Conservation (phyloP, 352 stramenopile genomes). For the Phytophthora constricta region DNA sequence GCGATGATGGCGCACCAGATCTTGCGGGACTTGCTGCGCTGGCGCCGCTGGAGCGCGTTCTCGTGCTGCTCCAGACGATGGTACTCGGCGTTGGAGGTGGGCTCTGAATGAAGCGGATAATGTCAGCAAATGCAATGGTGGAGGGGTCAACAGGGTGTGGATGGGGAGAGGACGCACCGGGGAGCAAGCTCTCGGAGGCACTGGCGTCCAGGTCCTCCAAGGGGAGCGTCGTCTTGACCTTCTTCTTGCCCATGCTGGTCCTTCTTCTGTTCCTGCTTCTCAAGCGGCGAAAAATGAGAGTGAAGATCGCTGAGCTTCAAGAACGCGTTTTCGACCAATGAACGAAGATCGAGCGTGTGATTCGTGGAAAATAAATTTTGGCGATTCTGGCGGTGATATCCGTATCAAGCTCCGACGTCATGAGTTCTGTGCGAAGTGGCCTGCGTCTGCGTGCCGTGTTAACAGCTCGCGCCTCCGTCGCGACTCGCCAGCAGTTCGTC, state of each 20-base stretch:
- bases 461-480: not conserved
- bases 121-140: conserved; percentile 9
- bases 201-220: conserved; percentile 51
- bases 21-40: conserved; percentile 69
- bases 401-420: conserved; percentile 7
- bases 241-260: conserved; percentile 65
- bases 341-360: conserved; percentile 3
- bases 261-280: conserved; percentile 22
- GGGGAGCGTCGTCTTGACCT: conserved; percentile 55
- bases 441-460: conserved; percentile 5
- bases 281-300: conserved; percentile 6
- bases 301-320: conserved; percentile 52
- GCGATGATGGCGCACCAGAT: conserved; percentile 88
- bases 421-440: conserved; percentile 22
- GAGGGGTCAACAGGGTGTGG: conserved; percentile 6
- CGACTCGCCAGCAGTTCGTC: not conserved
- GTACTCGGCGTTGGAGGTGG: conserved; percentile 34
- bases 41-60: conserved; percentile 48
- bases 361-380: conserved; percentile 21
- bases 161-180: conserved; percentile 32
- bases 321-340: conserved; percentile 27
- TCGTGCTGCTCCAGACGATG: conserved; percentile 42
- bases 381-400: not conserved
- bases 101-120: conserved; percentile 17
- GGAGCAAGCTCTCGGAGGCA: conserved; percentile 56